Conservation (phyloP, 179 eudicot species). For the Corrigiola litoralis region DNA sequence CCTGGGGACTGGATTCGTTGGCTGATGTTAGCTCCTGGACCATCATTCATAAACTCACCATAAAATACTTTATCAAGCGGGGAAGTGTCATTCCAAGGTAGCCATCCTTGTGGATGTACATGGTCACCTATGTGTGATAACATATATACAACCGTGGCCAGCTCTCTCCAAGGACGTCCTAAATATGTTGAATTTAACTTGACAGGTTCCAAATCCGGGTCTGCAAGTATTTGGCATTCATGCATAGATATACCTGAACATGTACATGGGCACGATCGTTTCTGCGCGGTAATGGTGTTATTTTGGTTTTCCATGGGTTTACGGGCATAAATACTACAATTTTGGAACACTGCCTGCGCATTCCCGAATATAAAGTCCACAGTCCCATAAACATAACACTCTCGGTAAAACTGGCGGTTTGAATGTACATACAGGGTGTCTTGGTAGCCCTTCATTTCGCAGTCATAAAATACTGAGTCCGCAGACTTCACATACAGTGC, state of each 20-base stretch:
- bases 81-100: constrained; percentile 20
- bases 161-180: constrained; percentile 26
- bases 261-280: background rate
- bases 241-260: constrained; percentile 28
- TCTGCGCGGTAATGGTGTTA: constrained; percentile 30
- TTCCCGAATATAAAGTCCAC: constrained; percentile 29
- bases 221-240: constrained; percentile 10
- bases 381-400: constrained; percentile 30
- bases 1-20: constrained; percentile 18
- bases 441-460: constrained; percentile 29
- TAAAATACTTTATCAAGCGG: constrained; percentile 7
- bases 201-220: constrained; percentile 19
- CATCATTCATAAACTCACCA: constrained; percentile 29
- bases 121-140: constrained; percentile 22
- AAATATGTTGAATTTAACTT: constrained; percentile 13
- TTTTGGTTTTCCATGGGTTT: constrained; percentile 22
- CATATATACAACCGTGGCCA: constrained; percentile 25
- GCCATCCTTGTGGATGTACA: constrained; percentile 25
- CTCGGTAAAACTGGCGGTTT: constrained; percentile 27
- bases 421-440: constrained; percentile 30
- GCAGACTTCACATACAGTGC: constrained; percentile 20
- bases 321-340: constrained; percentile 23
- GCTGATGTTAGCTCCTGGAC: constrained; percentile 17
- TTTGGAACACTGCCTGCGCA: constrained; percentile 28
- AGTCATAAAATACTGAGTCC: constrained; percentile 18